Evolutionary conservation across 768 basidiomycete species (phyloP).

Genomic region (Polyporus arcularius): DNA sequence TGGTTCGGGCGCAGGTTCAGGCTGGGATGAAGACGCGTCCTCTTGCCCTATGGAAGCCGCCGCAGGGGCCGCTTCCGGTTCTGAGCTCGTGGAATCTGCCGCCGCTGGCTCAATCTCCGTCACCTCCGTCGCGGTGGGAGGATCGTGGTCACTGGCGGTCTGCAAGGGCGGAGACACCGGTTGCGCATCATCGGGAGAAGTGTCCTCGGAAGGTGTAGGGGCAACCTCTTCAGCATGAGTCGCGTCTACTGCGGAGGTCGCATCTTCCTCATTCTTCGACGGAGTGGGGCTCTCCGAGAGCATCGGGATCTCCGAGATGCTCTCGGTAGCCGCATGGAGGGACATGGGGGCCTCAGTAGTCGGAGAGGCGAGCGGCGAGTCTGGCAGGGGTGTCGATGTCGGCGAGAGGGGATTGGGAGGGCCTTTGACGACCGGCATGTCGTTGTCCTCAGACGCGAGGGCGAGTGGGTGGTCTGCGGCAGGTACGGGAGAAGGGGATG

Average conservation of each 20-base stretch:
- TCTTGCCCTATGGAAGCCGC: no score
- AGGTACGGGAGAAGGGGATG: conserved; percentile 41
- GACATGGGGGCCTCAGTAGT: conserved; percentile 4
- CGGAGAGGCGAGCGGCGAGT: conserved; percentile 16
- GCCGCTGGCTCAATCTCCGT: no score
- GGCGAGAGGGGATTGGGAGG: conserved; percentile 21
- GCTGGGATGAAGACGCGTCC: no score
- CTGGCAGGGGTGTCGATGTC: conserved; percentile 42
- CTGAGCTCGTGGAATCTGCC: no score
- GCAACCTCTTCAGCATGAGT: no score
- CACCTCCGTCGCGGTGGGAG: no score
- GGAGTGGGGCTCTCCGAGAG: not conserved
- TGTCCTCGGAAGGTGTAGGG: no score
- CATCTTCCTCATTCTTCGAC: not conserved
- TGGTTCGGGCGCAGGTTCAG: no score
- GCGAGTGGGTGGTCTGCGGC: conserved; percentile 32
- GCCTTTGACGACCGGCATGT: conserved; percentile 14
- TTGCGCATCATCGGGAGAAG: no score
- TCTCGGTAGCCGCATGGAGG: conserved; percentile 3
- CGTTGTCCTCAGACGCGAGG: conserved; percentile 7
- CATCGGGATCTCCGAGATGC: not conserved
- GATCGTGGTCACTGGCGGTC: no score
- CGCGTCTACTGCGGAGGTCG: not conserved
- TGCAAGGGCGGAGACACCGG: no score
- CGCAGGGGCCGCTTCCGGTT: no score